A percentile compares a stretch with the other conserved stretches of the same genome.
These are phyloP conservation scores for Sphaerulina vaccinii DNA, from an alignment of 2,329 filamentous ascomycete species.

Conservation along the genomic window DNA sequence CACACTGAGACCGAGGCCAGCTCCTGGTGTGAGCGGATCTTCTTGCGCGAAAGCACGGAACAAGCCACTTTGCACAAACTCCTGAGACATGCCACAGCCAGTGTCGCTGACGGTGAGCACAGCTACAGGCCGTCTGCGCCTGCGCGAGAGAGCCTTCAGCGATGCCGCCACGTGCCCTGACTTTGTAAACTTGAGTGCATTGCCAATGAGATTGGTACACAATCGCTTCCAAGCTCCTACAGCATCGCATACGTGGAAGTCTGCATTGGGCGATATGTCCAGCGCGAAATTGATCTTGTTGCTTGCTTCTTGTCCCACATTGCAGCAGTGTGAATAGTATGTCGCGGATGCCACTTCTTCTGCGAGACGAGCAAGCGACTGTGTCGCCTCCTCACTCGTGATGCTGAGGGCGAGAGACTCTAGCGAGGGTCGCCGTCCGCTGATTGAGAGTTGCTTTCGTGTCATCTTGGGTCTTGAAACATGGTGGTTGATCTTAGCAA, in stretches of 20 bases:
- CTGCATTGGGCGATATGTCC: constrained; percentile 1
- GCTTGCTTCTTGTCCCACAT: background rate
- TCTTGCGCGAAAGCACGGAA: constrained; percentile 39
- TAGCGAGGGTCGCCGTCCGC: background rate
- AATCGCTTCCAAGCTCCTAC: constrained; percentile 4
- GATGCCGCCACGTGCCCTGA: constrained; percentile 18
- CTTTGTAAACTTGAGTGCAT: constrained; percentile 50
- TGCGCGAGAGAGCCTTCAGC: constrained; percentile 1
- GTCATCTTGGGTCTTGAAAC: constrained; percentile 2
- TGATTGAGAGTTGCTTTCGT: background rate
- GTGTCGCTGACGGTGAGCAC: constrained; percentile 26
- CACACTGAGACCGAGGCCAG: constrained; percentile 38
- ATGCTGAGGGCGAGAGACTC: background rate
- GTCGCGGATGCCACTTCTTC: constrained; percentile 14
- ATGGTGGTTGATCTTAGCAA: constrained; percentile 43
- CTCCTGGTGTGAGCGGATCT: constrained; percentile 33
- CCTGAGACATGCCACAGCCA: constrained; percentile 35
- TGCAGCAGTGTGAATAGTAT: constrained; percentile 11
- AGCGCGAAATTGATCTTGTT: constrained; percentile 5
- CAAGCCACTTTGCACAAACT: constrained; percentile 32
- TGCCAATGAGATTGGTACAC: constrained; percentile 41
- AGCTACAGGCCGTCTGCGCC: constrained; percentile 3
- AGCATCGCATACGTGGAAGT: constrained; percentile 3
- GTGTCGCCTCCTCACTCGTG: background rate
- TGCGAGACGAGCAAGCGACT: constrained; percentile 8